Conservation (phyloP, 441 rosid genomes). For the Flueggea neowawraea region DNA sequence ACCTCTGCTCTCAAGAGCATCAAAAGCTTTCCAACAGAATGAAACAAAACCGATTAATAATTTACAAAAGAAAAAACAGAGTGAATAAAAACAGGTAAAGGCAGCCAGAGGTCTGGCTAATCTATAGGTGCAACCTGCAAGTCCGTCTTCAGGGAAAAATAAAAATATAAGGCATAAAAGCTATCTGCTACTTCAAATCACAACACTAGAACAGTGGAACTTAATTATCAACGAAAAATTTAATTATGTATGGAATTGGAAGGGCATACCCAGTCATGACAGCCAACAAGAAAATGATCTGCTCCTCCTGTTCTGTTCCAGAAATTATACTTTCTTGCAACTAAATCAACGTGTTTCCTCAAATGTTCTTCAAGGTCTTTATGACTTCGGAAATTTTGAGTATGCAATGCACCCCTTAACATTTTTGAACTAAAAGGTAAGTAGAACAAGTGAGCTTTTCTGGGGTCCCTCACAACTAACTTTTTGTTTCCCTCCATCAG, state of each 20-base stretch:
- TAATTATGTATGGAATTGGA: slow-evolving; percentile 9
- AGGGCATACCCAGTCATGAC: slow-evolving; percentile 95
- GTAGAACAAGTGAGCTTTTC: slow-evolving; percentile 89
- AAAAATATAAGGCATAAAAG: background rate
- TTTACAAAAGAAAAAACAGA: background rate
- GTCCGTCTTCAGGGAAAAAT: background rate
- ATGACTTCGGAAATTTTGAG: slow-evolving; percentile 27
- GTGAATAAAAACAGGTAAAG: too few relatives aligned
- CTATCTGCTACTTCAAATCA: slow-evolving; percentile 6
- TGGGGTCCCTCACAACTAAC: slow-evolving; percentile 70
- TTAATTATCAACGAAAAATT: background rate
- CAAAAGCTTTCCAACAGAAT: too few relatives aligned
- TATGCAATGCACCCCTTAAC: slow-evolving; percentile 48
- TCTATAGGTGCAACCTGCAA: background rate
- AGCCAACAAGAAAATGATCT: slow-evolving; percentile 87
- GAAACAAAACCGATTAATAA: too few relatives aligned
- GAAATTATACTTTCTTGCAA: slow-evolving; percentile 61
- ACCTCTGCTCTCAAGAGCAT: too few relatives aligned
- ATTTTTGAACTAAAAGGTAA: slow-evolving; percentile 63
- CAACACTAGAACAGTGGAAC: background rate
- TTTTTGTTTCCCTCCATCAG: slow-evolving; percentile 74
- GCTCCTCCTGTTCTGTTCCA: slow-evolving; percentile 90
- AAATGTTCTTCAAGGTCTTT: slow-evolving; percentile 46
- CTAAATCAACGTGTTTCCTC: slow-evolving; percentile 49
- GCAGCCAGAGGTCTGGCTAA: background rate